phyloP scores from a whole-genome alignment of 257 asterid genomes.

The Solanum etuberosum region DNA sequence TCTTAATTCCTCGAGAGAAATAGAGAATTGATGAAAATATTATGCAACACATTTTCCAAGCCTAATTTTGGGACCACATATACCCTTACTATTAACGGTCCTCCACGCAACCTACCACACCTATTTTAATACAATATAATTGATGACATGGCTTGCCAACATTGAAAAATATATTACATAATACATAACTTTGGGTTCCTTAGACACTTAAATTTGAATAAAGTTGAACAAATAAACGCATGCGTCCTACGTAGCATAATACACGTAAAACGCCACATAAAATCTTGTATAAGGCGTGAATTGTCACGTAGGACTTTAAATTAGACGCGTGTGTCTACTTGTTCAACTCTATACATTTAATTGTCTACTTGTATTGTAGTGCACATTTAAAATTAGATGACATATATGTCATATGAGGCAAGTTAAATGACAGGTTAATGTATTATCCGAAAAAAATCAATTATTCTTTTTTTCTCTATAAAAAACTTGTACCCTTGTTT shows the following conservation, averaged over 20 bases:
- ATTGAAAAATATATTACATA: too few relatives aligned
- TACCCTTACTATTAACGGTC: background rate
- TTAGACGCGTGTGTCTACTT: rapidly evolving
- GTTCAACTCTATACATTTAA: too few relatives aligned
- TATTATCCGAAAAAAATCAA: too few relatives aligned
- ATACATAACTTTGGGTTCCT: too few relatives aligned
- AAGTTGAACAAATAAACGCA: background rate
- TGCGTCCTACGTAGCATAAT: too few relatives aligned
- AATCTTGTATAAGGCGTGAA: background rate
- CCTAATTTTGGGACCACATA: background rate
- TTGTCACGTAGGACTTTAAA: background rate
- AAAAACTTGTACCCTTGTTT: too few relatives aligned
- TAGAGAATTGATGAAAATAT: background rate
- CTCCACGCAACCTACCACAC: background rate
- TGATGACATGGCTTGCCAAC: background rate
- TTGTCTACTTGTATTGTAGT: too few relatives aligned
- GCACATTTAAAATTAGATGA: background rate
- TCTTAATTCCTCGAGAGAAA: too few relatives aligned
- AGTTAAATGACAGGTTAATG: background rate
- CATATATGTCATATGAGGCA: too few relatives aligned
- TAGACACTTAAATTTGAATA: too few relatives aligned
- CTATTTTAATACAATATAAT: too few relatives aligned
- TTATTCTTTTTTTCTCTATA: too few relatives aligned
- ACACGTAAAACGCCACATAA: background rate
- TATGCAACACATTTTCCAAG: background rate